Conservation (phyloP, 2,329 filamentous ascomycete species). For the Sphaceloma murrayae region DNA sequence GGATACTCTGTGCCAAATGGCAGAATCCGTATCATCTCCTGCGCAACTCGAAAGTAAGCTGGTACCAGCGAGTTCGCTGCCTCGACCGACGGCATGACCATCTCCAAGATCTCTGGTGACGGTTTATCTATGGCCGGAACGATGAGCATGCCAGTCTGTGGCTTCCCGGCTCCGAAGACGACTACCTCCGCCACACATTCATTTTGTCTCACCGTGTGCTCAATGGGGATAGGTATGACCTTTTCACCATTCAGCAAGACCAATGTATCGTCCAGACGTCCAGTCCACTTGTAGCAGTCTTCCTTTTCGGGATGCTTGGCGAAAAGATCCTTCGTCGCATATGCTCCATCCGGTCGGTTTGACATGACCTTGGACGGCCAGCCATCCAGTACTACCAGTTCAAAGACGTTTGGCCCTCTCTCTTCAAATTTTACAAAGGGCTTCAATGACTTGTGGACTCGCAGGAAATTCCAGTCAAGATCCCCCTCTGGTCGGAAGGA, state of each 20-base stretch:
- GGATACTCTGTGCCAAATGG: constrained; percentile 36
- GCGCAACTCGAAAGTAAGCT: constrained; percentile 43
- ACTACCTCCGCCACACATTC: constrained; percentile 45
- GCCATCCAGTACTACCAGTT: constrained; percentile 28
- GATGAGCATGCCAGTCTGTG: constrained; percentile 44
- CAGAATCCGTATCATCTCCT: constrained; percentile 43
- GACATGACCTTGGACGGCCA: constrained; percentile 25
- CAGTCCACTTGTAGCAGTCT: constrained; percentile 36
- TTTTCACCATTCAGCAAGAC: constrained; percentile 40
- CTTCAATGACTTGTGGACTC: constrained; percentile 33
- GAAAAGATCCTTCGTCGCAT: constrained; percentile 39
- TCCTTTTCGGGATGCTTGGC: constrained; percentile 31
- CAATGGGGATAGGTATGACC: constrained; percentile 37
- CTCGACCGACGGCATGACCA: constrained; percentile 41
- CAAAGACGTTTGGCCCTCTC: constrained; percentile 30
- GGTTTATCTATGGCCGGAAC: constrained; percentile 37
- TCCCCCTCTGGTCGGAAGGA: constrained; percentile 43
- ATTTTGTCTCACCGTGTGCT: constrained; percentile 44
- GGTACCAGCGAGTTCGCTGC: constrained; percentile 40
- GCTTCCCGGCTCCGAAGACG: constrained; percentile 45
- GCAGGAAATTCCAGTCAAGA: constrained; percentile 51
- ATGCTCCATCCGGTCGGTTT: constrained; percentile 39
- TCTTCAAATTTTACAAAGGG: constrained; percentile 34
- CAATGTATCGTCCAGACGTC: constrained; percentile 36
- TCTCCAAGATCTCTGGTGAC: constrained; percentile 38